Percentiles rank a stretch among this genome's conserved stretches.
Conservation (phyloP, 495 filamentous ascomycete species). For the Viridothelium virens region DNA sequence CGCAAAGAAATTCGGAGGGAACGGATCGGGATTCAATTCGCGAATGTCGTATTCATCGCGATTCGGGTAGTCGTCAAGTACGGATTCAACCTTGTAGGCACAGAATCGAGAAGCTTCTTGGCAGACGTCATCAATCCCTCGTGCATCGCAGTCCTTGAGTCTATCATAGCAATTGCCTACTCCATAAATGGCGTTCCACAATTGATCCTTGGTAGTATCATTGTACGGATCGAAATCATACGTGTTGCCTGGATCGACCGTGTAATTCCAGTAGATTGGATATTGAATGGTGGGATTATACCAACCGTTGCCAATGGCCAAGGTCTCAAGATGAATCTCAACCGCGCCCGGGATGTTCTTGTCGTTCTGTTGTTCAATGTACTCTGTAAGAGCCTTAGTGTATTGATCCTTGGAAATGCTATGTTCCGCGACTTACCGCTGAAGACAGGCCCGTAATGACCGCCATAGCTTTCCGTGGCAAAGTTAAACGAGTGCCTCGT, state of each 20-base stretch:
- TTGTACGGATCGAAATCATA: conserved; percentile 44
- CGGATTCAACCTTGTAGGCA: conserved; percentile 44
- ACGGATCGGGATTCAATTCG: conserved; percentile 50
- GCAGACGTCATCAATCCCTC: conserved; percentile 44
- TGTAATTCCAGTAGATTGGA: conserved; percentile 58
- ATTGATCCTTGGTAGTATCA: conserved; percentile 29
- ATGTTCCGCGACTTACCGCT: conserved; percentile 31
- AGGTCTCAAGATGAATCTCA: conserved; percentile 47
- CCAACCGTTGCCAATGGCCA: conserved; percentile 53
- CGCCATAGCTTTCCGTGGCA: conserved; percentile 56
- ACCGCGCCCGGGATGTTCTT: conserved; percentile 41
- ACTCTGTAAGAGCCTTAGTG: conserved; percentile 26
- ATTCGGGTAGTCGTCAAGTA: conserved; percentile 45
- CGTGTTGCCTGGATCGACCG: conserved; percentile 49
- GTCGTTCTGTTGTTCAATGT: conserved; percentile 59
- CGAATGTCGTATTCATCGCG: conserved; percentile 58
- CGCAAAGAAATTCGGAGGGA: conserved; percentile 51
- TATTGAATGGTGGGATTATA: conserved; percentile 55
- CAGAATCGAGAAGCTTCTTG: conserved; percentile 47
- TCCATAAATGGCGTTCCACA: conserved; percentile 57
- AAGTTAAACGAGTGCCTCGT: conserved; percentile 50
- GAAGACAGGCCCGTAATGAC: conserved; percentile 60
- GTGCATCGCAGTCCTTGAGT: conserved; percentile 44
- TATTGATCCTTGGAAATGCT: not conserved
- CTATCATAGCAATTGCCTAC: conserved; percentile 55